Evolutionary conservation across 2,329 filamentous ascomycete genomes (phyloP), one percentile per base, ranked within the genome.

Genomic region (Daldinia sp.): DNA sequence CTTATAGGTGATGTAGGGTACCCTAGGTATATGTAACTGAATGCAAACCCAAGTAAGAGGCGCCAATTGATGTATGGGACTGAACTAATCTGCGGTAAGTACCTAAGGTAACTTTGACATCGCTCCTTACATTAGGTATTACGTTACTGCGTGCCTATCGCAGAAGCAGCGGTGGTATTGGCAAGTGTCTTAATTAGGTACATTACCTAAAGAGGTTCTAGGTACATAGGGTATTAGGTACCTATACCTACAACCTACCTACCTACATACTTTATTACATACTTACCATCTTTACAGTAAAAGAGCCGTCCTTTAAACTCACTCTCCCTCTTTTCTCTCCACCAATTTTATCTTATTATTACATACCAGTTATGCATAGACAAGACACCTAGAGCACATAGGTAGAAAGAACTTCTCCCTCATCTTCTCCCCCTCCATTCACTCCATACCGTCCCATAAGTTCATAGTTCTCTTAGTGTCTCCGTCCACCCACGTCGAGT

Each of bases 401-500:
- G 30, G 30, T 28, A 50, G 26, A 51, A 53, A 53, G 30, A 53
- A 53, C 28, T 48, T 46, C 26, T 10, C 44, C 5, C 10, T 20
- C 10, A 13, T 26, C 6, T 15, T 5, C 33, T 9, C 20, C 18
- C 18, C n/a, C 26, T 63, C 59, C 48, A 60, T 57, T 37, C 18
- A 54, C 51, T 54, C 51, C 33, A 20, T 35, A 57, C 60, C 60
- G 44, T 63, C 60, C 41, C 65, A 63, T 55, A 59, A 13, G 18
- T 20, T 12, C 12, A 20, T n/a, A 59, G 18, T 33, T 35, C 9
- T 23, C 18, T 37, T 48, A 46, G 28, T 50, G 51, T 57, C 50
- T 28, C 50, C 37, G 55, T 30, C 53, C 39, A 30, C 39, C 60
- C 55, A 65, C 46, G 26, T 51, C 46, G 46, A 70, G 68, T 64